A percentile compares a stretch with the other conserved stretches of the same genome.
Conservation (phyloP, 2,329 filamentous ascomycete species). For the Curvularia sp. region DNA sequence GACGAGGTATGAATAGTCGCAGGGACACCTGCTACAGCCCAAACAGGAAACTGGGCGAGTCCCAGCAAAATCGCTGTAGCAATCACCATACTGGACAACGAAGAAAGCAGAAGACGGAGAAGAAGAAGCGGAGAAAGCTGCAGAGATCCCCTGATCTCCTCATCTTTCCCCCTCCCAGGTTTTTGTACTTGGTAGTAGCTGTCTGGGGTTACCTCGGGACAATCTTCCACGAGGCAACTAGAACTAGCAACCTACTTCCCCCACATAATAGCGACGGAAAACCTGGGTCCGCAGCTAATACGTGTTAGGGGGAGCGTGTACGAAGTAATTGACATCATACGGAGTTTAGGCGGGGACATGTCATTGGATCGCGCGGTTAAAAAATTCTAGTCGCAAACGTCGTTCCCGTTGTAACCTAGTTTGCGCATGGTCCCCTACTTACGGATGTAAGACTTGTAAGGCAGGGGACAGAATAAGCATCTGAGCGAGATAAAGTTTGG, state of each 20-base stretch:
- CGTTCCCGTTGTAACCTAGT: neutral
- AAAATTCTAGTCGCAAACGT: neutral
- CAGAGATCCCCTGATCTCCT: neutral
- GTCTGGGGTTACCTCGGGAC: neutral
- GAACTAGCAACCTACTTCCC: too few species aligned
- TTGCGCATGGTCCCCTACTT: too few species aligned
- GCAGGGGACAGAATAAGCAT: too few species aligned
- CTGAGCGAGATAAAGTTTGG: too few species aligned
- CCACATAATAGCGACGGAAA: neutral
- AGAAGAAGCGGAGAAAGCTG: neutral
- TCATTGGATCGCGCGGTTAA: neutral
- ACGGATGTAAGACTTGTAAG: too few species aligned
- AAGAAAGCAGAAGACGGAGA: neutral
- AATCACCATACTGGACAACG: slow-evolving; percentile 5
- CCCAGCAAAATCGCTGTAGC: slow-evolving; percentile 10
- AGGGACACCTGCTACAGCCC: slow-evolving; percentile 21
- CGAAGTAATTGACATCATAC: neutral
- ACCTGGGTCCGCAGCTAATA: neutral
- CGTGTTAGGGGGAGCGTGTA: neutral
- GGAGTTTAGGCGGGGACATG: neutral
- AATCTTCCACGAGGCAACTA: neutral
- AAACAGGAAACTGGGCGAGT: slow-evolving; percentile 13
- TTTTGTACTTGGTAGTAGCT: neutral
- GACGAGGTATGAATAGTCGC: slow-evolving; percentile 37
- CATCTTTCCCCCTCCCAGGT: neutral